Percentiles rank a stretch among this genome's conserved stretches.
Evolutionary conservation across 768 basidiomycete species (phyloP).

Genomic region (Gautieria morchelliformis): DNA sequence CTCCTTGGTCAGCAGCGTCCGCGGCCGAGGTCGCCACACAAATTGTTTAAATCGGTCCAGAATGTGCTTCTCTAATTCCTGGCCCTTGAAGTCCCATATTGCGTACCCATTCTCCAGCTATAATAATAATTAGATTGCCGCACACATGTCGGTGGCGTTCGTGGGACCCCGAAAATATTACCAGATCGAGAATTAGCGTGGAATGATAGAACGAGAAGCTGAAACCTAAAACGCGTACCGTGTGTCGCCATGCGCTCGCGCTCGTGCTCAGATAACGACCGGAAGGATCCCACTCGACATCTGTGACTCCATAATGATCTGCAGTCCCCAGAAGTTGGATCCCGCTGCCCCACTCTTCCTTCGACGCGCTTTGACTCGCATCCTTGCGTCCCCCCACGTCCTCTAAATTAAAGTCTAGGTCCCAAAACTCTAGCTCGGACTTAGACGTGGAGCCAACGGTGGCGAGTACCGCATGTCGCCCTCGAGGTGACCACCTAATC

Average conservation of each 20-base stretch:
- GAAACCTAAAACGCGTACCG: slow-evolving; percentile 41
- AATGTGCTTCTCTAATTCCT: slow-evolving; percentile 81
- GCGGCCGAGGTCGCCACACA: slow-evolving; percentile 95
- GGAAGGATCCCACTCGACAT: slow-evolving; percentile 97
- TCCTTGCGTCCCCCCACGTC: slow-evolving; percentile 43
- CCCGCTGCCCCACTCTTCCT: slow-evolving; percentile 75
- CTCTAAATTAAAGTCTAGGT: slow-evolving; percentile 77
- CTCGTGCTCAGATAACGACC: slow-evolving; percentile 89
- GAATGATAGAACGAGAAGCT: neutral
- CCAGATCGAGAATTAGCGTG: slow-evolving; percentile 7
- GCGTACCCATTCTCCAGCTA: slow-evolving; percentile 95
- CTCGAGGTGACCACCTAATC: slow-evolving; percentile 93
- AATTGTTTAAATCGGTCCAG: slow-evolving; percentile 98
- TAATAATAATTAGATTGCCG: neutral
- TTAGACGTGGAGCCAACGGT: slow-evolving; percentile 93
- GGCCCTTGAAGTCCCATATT: slow-evolving; percentile 98
- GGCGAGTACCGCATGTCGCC: slow-evolving; percentile 90
- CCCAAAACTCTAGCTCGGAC: slow-evolving; percentile 98
- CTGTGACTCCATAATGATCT: slow-evolving; percentile 96
- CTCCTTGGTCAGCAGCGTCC: slow-evolving; percentile 76
- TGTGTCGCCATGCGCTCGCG: slow-evolving; percentile 92
- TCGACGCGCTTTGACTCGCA: slow-evolving; percentile 35
- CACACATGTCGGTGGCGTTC: neutral
- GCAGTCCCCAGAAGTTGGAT: slow-evolving; percentile 79
- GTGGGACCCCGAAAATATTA: slow-evolving; percentile 3